Evolutionary conservation across 2,329 filamentous ascomycete species (phyloP).

Genomic region (Diaporthe destruens): DNA sequence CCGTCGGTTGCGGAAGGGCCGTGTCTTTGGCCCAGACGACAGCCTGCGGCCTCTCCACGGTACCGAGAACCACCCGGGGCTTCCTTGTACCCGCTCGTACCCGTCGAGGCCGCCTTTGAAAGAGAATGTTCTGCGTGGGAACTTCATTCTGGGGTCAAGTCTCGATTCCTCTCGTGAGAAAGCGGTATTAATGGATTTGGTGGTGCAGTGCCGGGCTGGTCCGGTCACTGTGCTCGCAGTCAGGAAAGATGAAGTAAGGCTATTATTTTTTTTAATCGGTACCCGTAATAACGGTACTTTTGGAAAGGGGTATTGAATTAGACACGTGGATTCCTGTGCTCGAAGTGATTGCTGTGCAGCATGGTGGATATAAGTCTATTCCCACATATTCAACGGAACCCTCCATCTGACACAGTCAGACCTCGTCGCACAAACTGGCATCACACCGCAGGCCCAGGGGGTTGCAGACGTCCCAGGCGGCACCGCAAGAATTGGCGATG

Average conservation of each 20-base stretch:
- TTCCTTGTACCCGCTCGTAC: slow-evolving; percentile 13
- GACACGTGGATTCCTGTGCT: neutral
- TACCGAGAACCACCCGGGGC: slow-evolving; percentile 8
- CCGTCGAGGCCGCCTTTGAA: slow-evolving; percentile 14
- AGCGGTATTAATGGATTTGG: neutral
- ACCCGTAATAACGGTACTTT: neutral
- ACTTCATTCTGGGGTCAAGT: neutral
- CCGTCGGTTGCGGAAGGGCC: neutral
- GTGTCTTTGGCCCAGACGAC: neutral
- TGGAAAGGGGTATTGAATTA: neutral
- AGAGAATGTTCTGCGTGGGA: slow-evolving; percentile 1
- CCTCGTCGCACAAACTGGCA: neutral
- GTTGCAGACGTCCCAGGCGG: neutral
- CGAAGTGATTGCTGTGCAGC: neutral
- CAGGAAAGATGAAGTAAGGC: neutral
- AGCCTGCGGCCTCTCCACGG: slow-evolving; percentile 16
- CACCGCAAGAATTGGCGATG: neutral
- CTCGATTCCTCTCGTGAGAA: neutral
- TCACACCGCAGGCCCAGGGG: neutral
- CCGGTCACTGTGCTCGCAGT: neutral
- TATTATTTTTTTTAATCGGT: neutral
- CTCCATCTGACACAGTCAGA: neutral
- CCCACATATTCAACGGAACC: neutral
- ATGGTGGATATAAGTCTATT: neutral
- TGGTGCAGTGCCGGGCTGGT: neutral